Evolutionary conservation across 345 rosid genomes (phyloP).

Genomic region (Eucalyptus erythrocorys): DNA sequence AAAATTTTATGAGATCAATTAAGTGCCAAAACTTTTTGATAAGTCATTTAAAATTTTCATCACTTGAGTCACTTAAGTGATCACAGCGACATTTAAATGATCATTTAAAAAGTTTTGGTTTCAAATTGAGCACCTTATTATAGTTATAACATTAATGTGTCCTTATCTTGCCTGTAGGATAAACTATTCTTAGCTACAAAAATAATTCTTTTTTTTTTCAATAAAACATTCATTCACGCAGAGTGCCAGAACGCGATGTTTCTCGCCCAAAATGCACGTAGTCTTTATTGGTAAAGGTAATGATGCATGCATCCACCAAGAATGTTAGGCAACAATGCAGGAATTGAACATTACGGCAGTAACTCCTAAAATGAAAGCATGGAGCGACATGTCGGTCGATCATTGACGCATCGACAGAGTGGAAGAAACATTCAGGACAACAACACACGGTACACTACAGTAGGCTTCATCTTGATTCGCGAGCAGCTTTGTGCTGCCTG

Average conservation of each 20-base stretch:
- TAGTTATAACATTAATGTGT: background rate
- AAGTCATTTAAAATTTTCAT: background rate
- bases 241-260: background rate
- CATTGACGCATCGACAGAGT: background rate
- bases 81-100: background rate
- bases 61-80: background rate
- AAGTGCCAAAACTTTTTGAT: background rate
- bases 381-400: background rate
- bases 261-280: background rate
- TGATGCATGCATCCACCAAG: background rate
- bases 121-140: background rate
- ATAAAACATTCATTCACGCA: background rate
- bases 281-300: background rate
- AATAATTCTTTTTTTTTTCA: background rate
- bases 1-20: background rate
- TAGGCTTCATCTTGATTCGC: background rate
- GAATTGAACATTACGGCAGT: background rate
- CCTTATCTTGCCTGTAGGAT: background rate
- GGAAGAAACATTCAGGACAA: background rate
- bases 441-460: background rate
- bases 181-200: background rate
- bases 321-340: background rate
- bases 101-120: background rate
- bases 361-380: background rate
- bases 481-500: background rate